Conservation (phyloP, 148 eudicot genomes). For the Dianthus caryophyllus region DNA sequence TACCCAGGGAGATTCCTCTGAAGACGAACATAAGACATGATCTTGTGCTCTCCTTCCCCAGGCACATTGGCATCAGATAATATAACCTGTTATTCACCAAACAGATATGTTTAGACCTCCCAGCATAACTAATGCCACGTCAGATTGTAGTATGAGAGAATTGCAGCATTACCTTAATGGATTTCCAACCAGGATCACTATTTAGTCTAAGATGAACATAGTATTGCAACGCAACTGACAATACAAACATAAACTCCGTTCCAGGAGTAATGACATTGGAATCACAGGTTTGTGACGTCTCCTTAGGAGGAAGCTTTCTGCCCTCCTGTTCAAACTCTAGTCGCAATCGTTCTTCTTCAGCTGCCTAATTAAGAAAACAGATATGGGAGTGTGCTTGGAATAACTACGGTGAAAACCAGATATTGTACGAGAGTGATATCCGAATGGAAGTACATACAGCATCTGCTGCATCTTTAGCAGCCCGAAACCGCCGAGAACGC, state of each 20-base stretch:
- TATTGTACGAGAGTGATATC: too few species aligned
- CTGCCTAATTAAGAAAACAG: conserved; percentile 44
- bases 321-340: conserved; percentile 90
- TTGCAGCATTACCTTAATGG: conserved; percentile 61
- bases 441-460: conserved; percentile 47
- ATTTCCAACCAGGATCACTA: conserved; percentile 96
- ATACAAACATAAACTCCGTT: conserved; percentile 88
- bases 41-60: conserved; percentile 99
- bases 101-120: conserved; percentile 2
- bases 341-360: conserved; percentile 81
- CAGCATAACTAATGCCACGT: not conserved
- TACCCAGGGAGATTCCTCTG: conserved; percentile 92
- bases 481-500: conserved; percentile 93
- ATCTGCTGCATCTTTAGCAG: conserved; percentile 98
- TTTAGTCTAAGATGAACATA: conserved; percentile 82
- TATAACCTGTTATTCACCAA: conserved; percentile 62
- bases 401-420: not conserved
- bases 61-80: conserved; percentile 99
- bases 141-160: not conserved
- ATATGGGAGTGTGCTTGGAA: conserved; percentile 4
- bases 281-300: conserved; percentile 71
- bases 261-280: conserved; percentile 97
- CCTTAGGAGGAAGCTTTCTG: conserved; percentile 72
- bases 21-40: conserved; percentile 95
- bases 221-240: conserved; percentile 89